These are phyloP conservation scores for Neurospora hispaniola DNA, from an alignment of 495 filamentous ascomycete genomes.

Conservation along the genomic window DNA sequence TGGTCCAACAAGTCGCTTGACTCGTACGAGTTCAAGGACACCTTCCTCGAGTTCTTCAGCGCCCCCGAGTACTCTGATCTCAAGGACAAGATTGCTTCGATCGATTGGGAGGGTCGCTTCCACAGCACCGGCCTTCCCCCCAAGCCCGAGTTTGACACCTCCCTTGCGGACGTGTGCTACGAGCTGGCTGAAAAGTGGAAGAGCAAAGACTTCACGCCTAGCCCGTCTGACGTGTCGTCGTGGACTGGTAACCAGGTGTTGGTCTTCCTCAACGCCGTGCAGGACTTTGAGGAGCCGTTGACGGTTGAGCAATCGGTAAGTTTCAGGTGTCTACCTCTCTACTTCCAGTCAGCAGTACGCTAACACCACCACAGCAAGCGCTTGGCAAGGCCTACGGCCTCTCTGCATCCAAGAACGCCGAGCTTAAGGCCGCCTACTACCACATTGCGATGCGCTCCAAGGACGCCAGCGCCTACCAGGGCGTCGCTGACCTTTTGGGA, in stretches of 20 bases:
- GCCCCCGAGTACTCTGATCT: slow-evolving; percentile 50
- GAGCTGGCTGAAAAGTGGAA: slow-evolving; percentile 73
- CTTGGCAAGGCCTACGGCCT: slow-evolving; percentile 68
- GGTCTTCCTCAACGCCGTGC: slow-evolving; percentile 74
- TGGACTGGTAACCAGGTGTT: slow-evolving; percentile 80
- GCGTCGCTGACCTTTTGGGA: slow-evolving; percentile 63
- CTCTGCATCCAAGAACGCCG: slow-evolving; percentile 61
- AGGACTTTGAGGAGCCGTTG: slow-evolving; percentile 52
- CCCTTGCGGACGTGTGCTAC: slow-evolving; percentile 78
- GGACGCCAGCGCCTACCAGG: slow-evolving; percentile 52
- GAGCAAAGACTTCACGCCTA: slow-evolving; percentile 51
- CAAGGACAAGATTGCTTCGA: slow-evolving; percentile 49
- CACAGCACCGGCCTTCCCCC: slow-evolving; percentile 76
- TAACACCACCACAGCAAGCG: slow-evolving; percentile 28
- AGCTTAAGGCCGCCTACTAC: slow-evolving; percentile 70
- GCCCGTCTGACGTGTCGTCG: slow-evolving; percentile 51
- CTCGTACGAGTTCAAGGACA: slow-evolving; percentile 85
- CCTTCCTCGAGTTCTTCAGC: slow-evolving; percentile 73
- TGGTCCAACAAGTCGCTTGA: slow-evolving; percentile 76
- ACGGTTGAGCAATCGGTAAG: slow-evolving; percentile 43
- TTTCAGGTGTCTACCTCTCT: background rate
- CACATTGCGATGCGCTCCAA: slow-evolving; percentile 65
- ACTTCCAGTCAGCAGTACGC: background rate
- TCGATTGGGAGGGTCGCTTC: slow-evolving; percentile 87
- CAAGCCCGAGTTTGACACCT: slow-evolving; percentile 83